Percentiles rank a stretch among this genome's conserved stretches.
Conservation (phyloP, 2,329 filamentous ascomycete species). For the Kalaharituber pfeilii region DNA sequence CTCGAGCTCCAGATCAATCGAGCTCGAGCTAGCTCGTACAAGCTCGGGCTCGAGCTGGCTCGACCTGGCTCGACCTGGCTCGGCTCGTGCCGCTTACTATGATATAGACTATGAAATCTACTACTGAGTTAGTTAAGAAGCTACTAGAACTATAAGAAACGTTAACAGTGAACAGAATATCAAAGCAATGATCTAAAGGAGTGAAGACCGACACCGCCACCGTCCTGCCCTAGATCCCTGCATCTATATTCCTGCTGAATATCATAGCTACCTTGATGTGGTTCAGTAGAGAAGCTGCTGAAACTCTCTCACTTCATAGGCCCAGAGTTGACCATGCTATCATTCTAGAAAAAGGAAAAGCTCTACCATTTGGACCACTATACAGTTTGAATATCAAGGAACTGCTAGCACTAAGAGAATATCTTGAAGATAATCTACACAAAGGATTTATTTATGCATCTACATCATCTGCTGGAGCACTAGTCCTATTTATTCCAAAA, state of each 20-base stretch:
- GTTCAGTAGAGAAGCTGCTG: too few species aligned
- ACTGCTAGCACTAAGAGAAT: background rate
- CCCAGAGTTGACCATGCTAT: slow-evolving; percentile 7
- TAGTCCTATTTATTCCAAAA: slow-evolving; percentile 1
- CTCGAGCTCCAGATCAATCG: too few species aligned
- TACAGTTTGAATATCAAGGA: slow-evolving; percentile 1
- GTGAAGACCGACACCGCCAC: background rate
- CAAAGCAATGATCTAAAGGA: too few species aligned
- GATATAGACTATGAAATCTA: too few species aligned
- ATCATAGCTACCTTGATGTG: too few species aligned
- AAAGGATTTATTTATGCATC: background rate
- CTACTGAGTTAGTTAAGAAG: too few species aligned
- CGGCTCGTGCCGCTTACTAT: too few species aligned
- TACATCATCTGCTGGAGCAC: background rate
- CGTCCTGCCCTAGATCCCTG: background rate
- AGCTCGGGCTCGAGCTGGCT: too few species aligned
- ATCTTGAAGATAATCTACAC: background rate
- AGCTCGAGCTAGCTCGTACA: too few species aligned
- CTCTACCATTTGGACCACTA: slow-evolving; percentile 4
- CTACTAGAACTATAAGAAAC: too few species aligned
- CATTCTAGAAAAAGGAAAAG: background rate
- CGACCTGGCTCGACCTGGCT: too few species aligned
- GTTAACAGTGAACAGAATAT: too few species aligned
- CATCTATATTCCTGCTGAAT: background rate
- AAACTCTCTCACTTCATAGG: background rate